These are phyloP conservation scores for Cercospora sesami DNA, from an alignment of 2,329 filamentous ascomycete genomes.

Conservation along the genomic window DNA sequence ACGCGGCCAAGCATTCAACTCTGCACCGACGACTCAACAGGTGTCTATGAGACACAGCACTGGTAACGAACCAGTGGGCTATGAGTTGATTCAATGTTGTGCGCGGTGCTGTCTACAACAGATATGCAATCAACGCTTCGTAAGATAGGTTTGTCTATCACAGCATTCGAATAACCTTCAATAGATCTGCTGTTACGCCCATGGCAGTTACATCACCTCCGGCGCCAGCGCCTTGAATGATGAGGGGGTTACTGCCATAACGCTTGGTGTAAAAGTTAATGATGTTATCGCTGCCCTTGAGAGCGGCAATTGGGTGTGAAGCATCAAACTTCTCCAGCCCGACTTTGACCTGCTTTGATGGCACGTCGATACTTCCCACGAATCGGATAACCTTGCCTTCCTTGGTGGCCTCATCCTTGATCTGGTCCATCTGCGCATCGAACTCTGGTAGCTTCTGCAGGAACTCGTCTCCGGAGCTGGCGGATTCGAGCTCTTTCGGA, in stretches of 20 bases:
- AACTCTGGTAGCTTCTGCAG: conserved; percentile 76
- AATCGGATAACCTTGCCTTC: conserved; percentile 92
- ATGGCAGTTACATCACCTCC: conserved; percentile 96
- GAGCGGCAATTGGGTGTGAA: conserved; percentile 84
- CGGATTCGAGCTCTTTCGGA: conserved; percentile 78
- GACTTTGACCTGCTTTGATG: conserved; percentile 80
- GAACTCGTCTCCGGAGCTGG: conserved; percentile 79
- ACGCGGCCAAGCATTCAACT: not conserved
- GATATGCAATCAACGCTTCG: not conserved
- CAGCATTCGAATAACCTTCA: conserved; percentile 71
- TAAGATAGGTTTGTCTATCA: not conserved
- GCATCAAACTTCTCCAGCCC: conserved; percentile 81
- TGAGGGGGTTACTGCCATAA: conserved; percentile 86
- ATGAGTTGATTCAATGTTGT: not conserved
- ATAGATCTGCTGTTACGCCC: conserved; percentile 90
- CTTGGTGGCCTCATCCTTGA: conserved; percentile 80
- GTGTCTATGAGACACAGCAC: not conserved
- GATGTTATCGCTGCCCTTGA: conserved; percentile 98
- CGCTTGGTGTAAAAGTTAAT: conserved; percentile 98
- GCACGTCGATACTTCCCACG: conserved; percentile 88
- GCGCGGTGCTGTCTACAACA: not conserved
- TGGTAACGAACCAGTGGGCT: not conserved
- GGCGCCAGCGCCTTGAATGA: conserved; percentile 88
- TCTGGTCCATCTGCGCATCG: conserved; percentile 84
- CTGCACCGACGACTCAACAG: not conserved